Evolutionary conservation across 345 rosid genomes (phyloP).

Genomic region (Theobroma cacao): DNA sequence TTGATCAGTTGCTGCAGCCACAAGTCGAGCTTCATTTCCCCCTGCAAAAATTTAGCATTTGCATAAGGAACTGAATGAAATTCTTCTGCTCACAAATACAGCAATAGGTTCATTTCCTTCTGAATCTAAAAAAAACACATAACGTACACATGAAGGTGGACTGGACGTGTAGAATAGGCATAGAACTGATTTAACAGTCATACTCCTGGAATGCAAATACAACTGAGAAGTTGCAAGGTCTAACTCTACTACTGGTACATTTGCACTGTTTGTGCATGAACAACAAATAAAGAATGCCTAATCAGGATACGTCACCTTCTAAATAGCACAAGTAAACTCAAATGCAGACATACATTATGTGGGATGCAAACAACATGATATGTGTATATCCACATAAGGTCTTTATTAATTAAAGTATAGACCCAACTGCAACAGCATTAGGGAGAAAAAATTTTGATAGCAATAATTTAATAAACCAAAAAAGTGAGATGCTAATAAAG

Average conservation of each 20-base stretch:
- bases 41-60: slow-evolving; percentile 45
- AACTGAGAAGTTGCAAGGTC: background rate
- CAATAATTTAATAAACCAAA: background rate
- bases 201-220: background rate
- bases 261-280: background rate
- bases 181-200: background rate
- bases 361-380: background rate
- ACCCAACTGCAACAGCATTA: background rate
- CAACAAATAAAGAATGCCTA: background rate
- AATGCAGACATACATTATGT: background rate
- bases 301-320: background rate
- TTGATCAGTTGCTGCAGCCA: slow-evolving; percentile 77
- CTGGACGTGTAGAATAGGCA: background rate
- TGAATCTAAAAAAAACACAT: background rate
- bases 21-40: slow-evolving; percentile 86
- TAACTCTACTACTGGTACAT: background rate
- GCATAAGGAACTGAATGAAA: slow-evolving; percentile 1
- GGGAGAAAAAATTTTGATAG: background rate
- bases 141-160: background rate
- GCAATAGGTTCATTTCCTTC: background rate
- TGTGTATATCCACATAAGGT: background rate
- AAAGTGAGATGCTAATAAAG: background rate
- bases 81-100: background rate
- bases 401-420: background rate
- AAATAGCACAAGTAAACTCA: background rate